Evolutionary conservation across 805 yeast species (phyloP), one percentile per base, ranked within the genome.

Genomic region (Cephaloascus albidus): DNA sequence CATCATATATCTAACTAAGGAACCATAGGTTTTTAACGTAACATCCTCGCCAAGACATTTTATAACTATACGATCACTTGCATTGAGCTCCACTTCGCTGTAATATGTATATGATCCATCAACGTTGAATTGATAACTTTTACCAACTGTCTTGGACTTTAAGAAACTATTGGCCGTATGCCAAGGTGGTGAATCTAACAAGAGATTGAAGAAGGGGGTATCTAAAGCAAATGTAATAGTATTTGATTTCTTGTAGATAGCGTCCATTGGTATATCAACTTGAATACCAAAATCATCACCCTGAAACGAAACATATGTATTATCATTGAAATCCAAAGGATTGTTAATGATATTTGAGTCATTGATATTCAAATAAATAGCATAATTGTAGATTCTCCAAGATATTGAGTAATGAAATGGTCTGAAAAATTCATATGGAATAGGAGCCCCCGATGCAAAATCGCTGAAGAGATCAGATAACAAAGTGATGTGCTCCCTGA

Each of bases 291-390:
- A 48, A 4, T 57, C 55, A 3, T 75, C 74, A 1, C 96, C 95
- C 45, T 75, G 77, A 43, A 90, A 67, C 0, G 90, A 77, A 3
- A 90, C 43, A 49, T 78, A 90, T 27, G 81, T 74, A 55, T 93
- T 93, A 43, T 82, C 93, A 39, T 74, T 75, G 48, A 83, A 78
- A 51, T 88, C 96, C 33, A 88, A 60, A 0, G 97, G 96, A 49
- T 87, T 85, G 56, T 88, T 84, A 46, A 93, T 80, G 50, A 93
- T 85, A 54, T 93, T 93, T 33, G 77, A 75, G 51, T 87, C 95
- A 55, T 93, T 93, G 20, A 87, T 81, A 54, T 89, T 89, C 41
- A 90, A 57, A 52, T 64, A 84, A 5, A 90, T 56, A 26, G 74
- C 70, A 48, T 82, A 81, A 31, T 74, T 59, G 3, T 50, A 42